These are phyloP conservation scores for Simplicillium sp. DNA, from an alignment of 2,329 filamentous ascomycete species.

Conservation along the genomic window DNA sequence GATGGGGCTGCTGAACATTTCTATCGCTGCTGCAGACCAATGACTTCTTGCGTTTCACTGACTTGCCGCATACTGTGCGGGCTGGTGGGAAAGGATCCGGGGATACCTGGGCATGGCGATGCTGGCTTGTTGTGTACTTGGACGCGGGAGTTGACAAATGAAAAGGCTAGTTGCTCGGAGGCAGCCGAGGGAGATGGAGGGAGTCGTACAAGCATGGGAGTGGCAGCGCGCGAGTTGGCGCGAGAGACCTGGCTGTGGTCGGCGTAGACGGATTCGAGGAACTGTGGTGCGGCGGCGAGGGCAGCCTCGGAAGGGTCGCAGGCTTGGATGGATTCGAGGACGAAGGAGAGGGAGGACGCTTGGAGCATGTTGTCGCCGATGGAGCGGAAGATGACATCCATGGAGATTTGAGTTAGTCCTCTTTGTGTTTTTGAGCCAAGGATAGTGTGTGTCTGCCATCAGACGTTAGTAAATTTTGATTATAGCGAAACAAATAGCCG, in stretches of 20 bases:
- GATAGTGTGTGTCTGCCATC: slow-evolving; percentile 78
- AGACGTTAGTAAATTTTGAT: background rate
- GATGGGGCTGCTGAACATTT: slow-evolving; percentile 10
- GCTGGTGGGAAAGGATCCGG: too few relatives aligned
- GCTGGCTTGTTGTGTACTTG: background rate
- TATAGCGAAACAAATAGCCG: slow-evolving; percentile 2
- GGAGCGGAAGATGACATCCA: slow-evolving; percentile 83
- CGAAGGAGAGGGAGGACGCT: slow-evolving; percentile 42
- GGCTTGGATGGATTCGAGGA: slow-evolving; percentile 64
- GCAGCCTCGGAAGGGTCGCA: slow-evolving; percentile 76
- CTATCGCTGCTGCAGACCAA: slow-evolving; percentile 17
- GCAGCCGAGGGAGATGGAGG: too few relatives aligned
- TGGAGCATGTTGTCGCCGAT: slow-evolving; percentile 65
- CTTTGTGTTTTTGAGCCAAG: slow-evolving; percentile 79
- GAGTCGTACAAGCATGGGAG: slow-evolving; percentile 57
- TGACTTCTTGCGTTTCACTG: too few relatives aligned
- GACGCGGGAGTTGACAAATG: too few relatives aligned
- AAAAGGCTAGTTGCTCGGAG: too few relatives aligned
- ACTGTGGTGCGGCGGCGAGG: slow-evolving; percentile 63
- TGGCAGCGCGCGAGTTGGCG: slow-evolving; percentile 55
- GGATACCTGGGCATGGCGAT: background rate
- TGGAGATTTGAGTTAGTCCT: slow-evolving; percentile 81
- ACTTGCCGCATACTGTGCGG: too few relatives aligned
- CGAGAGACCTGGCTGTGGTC: slow-evolving; percentile 50
- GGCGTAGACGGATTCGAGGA: slow-evolving; percentile 69